Percentiles rank a stretch among this genome's conserved stretches.
Evolutionary conservation across 2,329 filamentous ascomycete species (phyloP).

Genomic region (Volutella citrinella): DNA sequence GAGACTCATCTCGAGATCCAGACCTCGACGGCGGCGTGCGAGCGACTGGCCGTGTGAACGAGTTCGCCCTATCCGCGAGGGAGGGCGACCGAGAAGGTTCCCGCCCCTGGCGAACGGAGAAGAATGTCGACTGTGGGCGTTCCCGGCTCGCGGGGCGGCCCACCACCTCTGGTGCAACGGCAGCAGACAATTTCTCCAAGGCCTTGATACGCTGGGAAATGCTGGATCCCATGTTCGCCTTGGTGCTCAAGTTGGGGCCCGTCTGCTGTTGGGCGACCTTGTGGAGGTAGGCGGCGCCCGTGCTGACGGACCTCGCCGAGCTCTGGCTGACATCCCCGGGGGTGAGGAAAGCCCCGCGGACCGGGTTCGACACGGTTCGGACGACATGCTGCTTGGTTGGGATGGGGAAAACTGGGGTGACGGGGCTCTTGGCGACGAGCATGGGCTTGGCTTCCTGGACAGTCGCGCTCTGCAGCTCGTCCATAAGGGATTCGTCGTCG

Average conservation of each 20-base stretch:
- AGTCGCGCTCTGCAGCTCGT: constrained; percentile 79
- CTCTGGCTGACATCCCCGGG: constrained; percentile 46
- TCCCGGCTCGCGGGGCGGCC: constrained; percentile 26
- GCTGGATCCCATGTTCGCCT: constrained; percentile 80
- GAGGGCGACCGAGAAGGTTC: constrained; percentile 45
- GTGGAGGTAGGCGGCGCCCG: constrained; percentile 54
- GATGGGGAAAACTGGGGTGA: constrained; percentile 58
- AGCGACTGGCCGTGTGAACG: constrained; percentile 30
- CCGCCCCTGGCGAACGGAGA: constrained; percentile 52
- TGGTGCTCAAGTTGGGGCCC: constrained; percentile 51
- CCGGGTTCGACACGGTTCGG: constrained; percentile 48
- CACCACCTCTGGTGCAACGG: constrained; percentile 22
- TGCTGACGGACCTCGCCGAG: constrained; percentile 52
- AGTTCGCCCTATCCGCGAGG: constrained; percentile 41
- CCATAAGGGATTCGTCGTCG: constrained; percentile 80
- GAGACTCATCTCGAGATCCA: constrained; percentile 40
- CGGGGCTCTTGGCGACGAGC: constrained; percentile 78
- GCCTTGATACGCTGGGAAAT: constrained; percentile 96
- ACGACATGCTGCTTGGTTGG: constrained; percentile 29
- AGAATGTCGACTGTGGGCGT: constrained; percentile 53
- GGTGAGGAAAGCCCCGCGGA: constrained; percentile 41
- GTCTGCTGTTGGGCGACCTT: constrained; percentile 51
- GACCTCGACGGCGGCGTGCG: constrained; percentile 37
- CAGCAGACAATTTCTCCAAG: constrained; percentile 70
- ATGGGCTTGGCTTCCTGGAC: constrained; percentile 81